Evolutionary conservation across 768 basidiomycete genomes (phyloP).

Genomic region (Boletus tylopilopsis): DNA sequence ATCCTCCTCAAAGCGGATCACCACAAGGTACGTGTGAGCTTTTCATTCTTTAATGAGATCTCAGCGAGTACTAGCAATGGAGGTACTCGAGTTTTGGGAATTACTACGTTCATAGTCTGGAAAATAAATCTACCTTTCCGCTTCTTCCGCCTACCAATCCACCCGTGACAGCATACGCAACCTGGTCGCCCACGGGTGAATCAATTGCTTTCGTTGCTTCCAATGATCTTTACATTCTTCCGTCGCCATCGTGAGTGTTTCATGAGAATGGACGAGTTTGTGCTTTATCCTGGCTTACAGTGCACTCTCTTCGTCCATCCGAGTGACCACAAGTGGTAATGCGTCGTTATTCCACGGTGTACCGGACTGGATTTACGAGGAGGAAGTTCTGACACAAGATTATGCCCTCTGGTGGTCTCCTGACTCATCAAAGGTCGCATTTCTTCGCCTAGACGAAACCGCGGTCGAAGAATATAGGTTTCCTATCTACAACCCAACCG

Average conservation of each 20-base stretch:
- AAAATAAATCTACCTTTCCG: slow-evolving; percentile 62
- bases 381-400: slow-evolving; percentile 76
- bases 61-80: slow-evolving; percentile 72
- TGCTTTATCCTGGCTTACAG: slow-evolving; percentile 21
- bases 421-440: slow-evolving; percentile 56
- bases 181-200: slow-evolving; percentile 82
- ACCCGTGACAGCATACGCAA: slow-evolving; percentile 71
- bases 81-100: slow-evolving; percentile 86
- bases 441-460: slow-evolving; percentile 85
- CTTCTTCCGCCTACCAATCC: slow-evolving; percentile 66
- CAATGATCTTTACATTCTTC: slow-evolving; percentile 87
- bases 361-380: slow-evolving; percentile 97
- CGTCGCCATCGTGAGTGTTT: slow-evolving; percentile 55
- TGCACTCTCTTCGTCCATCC: slow-evolving; percentile 48
- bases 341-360: slow-evolving; percentile 89
- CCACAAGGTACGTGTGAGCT: slow-evolving; percentile 51
- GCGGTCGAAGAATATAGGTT: slow-evolving; percentile 81
- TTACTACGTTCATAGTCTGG: slow-evolving; percentile 87
- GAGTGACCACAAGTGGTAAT: slow-evolving; percentile 79
- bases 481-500: slow-evolving; percentile 88
- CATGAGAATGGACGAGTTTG: not conserved
- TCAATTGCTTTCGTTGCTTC: slow-evolving; percentile 81
- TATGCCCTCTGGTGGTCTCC: slow-evolving; percentile 92
- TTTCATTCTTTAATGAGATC: not conserved
- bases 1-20: slow-evolving; percentile 76